These are phyloP conservation scores for Apiosordaria backusii DNA, from an alignment of 495 filamentous ascomycete species.

Conservation along the genomic window DNA sequence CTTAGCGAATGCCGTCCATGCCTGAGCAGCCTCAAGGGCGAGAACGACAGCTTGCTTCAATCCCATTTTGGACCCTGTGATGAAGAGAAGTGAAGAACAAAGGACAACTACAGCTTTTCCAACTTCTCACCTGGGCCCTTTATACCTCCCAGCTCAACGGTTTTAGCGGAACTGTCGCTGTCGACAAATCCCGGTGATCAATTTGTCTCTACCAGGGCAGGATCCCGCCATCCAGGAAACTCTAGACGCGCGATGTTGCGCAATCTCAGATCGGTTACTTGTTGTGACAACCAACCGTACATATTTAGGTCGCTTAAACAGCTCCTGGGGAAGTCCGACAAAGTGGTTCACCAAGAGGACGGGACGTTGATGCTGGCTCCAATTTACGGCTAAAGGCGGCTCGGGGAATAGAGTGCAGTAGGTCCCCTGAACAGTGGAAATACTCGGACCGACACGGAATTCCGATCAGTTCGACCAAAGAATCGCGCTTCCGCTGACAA, in stretches of 20 bases:
- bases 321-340: constrained; percentile 30
- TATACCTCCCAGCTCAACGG: neutral
- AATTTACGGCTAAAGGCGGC: constrained; percentile 32
- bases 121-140: neutral
- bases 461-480: neutral
- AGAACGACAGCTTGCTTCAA: constrained; percentile 17
- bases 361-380: neutral
- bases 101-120: neutral
- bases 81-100: neutral
- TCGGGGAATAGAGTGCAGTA: constrained; percentile 17
- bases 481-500: neutral
- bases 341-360: neutral
- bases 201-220: neutral
- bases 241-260: neutral
- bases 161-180: neutral
- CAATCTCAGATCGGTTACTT: neutral
- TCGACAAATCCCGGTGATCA: neutral
- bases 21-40: constrained; percentile 20
- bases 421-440: neutral
- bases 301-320: neutral
- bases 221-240: neutral
- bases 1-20: constrained; percentile 13
- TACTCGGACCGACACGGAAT: neutral
- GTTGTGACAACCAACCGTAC: neutral
- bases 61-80: constrained; percentile 14